Base-by-base conservation (phyloP, 1,284 basidiomycete genomes). In the Cystobasidiaceae sp. region DNA sequence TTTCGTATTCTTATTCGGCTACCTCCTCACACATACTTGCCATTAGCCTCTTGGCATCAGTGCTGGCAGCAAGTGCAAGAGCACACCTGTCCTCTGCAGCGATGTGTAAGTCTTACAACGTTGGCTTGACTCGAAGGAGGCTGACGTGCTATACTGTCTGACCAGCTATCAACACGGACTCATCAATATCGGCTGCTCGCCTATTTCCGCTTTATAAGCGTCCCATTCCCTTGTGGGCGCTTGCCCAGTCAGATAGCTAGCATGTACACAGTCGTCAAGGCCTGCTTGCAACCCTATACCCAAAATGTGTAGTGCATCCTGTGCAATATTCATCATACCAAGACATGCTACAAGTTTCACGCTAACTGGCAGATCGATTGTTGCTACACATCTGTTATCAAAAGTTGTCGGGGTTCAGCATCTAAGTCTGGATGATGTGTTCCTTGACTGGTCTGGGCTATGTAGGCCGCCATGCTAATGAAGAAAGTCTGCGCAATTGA, bases 401-500 rank as follows among this genome's bases (percentile, higher is more conserved):
- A n/a, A 25, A 7, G 45, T 3, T 13, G 13, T 19, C 13, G 41
- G 21, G 11, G 37, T 39, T 39, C n/a, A n/a, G n/a, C n/a, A n/a
- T n/a, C n/a, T n/a, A n/a, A n/a, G n/a, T n/a, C n/a, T n/a, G n/a
- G n/a, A n/a, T n/a, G n/a, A n/a, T n/a, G n/a, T n/a, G 37, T n/a
- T 39, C n/a, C 37, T 39, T 39, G 37, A 15, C 25, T 15, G 15
- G 41, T 23, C 19, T 28, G 15, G 30, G 49, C 50, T 7, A 64
- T 48, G 19, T 56, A 37, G 13, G 41, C 51, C 33, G 63, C 63
- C 44, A 66, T 57, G 8, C 32, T 21, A 21, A 28, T 49, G 33
- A 59, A 66, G 39, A 82, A 75, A 68, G 80, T 81, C 69, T 81
- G 82, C 76, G 96, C 90, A 21, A 97, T 89, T 5, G 88, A 86